phyloP scores from a whole-genome alignment of 2,329 filamentous ascomycete species.

The Colletotrichum cereale region DNA sequence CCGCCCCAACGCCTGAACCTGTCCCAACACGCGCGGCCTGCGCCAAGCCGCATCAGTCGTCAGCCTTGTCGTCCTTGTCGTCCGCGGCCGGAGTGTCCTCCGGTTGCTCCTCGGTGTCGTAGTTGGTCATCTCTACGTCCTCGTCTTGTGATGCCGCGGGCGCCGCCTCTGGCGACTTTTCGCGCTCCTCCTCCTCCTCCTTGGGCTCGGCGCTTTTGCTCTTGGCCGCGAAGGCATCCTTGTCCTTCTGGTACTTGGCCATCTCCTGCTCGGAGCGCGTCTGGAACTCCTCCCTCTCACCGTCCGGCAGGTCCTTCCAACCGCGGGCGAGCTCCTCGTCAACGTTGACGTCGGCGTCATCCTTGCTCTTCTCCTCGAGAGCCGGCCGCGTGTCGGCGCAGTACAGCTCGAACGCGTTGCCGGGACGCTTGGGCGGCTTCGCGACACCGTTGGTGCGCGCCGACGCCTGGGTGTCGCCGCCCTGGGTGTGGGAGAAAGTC shows the following conservation, averaged over 20 bases:
- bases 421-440: slow-evolving; percentile 58
- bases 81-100: slow-evolving; percentile 38
- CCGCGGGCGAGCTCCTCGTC: slow-evolving; percentile 68
- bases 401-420: slow-evolving; percentile 67
- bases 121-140: slow-evolving; percentile 63
- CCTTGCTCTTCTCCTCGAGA: slow-evolving; percentile 60
- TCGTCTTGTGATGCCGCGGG: slow-evolving; percentile 55
- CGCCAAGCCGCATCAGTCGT: slow-evolving; percentile 15
- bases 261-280: slow-evolving; percentile 55
- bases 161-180: slow-evolving; percentile 39
- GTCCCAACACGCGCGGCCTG: background rate
- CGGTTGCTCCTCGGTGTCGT: slow-evolving; percentile 57
- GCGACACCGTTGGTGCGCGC: slow-evolving; percentile 55
- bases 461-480: slow-evolving; percentile 49
- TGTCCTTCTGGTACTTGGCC: slow-evolving; percentile 58
- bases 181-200: slow-evolving; percentile 43
- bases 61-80: slow-evolving; percentile 37
- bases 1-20: slow-evolving; percentile 30
- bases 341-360: slow-evolving; percentile 52
- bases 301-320: slow-evolving; percentile 66
- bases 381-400: slow-evolving; percentile 62
- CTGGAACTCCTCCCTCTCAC: slow-evolving; percentile 63
- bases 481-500: slow-evolving; percentile 64
- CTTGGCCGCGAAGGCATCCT: slow-evolving; percentile 46
- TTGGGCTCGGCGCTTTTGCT: slow-evolving; percentile 44